Evolutionary conservation across 768 basidiomycete genomes (phyloP).

Genomic region (Tylopilus sp.): DNA sequence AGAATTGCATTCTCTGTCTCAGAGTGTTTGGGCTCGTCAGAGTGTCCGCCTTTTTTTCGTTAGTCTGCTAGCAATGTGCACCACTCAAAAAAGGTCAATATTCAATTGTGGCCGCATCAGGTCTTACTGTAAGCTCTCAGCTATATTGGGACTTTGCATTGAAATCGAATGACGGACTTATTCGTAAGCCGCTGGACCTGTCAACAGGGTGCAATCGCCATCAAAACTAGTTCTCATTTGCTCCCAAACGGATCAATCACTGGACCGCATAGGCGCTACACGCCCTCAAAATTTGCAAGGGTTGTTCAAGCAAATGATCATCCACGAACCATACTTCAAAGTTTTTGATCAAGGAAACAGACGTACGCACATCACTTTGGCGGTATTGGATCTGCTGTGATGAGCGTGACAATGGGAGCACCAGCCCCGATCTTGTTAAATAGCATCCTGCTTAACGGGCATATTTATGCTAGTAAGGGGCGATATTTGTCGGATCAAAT

Average conservation of each 20-base stretch:
- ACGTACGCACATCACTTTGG: constrained; percentile 15
- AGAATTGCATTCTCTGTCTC: no score
- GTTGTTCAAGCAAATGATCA: neutral
- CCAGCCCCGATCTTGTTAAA: constrained; percentile 11
- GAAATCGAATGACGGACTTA: no score
- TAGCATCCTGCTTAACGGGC: constrained; percentile 2
- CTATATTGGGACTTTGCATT: no score
- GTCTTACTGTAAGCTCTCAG: no score
- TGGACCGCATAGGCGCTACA: constrained; percentile 7
- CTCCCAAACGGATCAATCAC: neutral
- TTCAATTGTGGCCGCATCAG: no score
- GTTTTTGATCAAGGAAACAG: neutral
- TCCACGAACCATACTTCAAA: no score
- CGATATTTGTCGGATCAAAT: constrained; percentile 12
- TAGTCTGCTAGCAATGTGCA: no score
- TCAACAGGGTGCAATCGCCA: neutral
- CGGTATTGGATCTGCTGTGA: neutral
- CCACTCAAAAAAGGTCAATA: no score
- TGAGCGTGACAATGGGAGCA: neutral
- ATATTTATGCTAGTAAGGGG: constrained; percentile 13
- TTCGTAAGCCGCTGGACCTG: no score
- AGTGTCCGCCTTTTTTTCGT: no score
- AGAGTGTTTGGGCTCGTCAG: no score
- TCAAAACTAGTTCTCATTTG: no score
- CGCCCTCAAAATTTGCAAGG: constrained; percentile 13